Percentiles rank a stretch among this genome's conserved stretches.
Conservation (phyloP, 2,329 filamentous ascomycete genomes). For the Colletotrichum melonis region DNA sequence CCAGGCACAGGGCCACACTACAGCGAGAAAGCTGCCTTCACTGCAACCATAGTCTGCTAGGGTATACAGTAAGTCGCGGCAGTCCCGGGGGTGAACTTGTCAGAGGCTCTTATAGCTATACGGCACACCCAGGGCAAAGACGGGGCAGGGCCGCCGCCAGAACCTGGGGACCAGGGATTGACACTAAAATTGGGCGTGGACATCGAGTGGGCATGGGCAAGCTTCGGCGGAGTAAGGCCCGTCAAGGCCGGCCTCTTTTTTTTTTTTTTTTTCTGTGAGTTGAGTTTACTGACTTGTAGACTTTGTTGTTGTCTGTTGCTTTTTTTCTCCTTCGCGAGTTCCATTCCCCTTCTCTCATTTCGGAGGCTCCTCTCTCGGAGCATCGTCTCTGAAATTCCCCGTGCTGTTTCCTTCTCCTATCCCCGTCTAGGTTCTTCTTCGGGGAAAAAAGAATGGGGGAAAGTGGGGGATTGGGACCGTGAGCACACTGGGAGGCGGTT, state of each 20-base stretch:
- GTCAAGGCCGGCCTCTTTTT: not conserved
- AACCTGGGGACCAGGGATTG: constrained; percentile 6
- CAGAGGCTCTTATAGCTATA: not conserved
- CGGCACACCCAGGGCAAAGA: not conserved
- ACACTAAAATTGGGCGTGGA: constrained; percentile 6
- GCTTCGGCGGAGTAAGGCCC: constrained; percentile 10
- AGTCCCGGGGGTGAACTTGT: constrained; percentile 4
- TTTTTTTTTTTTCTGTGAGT: not conserved
- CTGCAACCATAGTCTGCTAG: not conserved
- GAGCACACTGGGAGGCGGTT: not conserved
- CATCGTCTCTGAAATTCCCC: not conserved
- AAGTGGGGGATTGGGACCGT: not conserved
- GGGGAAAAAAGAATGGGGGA: not conserved
- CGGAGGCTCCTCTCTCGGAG: not conserved
- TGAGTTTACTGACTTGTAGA: too few species aligned
- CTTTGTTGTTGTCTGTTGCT: too few species aligned
- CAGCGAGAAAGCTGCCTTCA: not conserved
- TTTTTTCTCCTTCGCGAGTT: not conserved
- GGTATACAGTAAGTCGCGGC: not conserved
- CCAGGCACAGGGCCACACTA: constrained; percentile 3
- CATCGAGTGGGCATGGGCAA: not conserved
- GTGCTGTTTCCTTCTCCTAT: not conserved
- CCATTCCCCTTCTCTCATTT: not conserved
- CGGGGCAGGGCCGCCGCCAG: not conserved
- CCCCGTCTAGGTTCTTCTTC: not conserved